Conservation (phyloP, 176 grass and related monocot species). For the Musa troglodytarum region DNA sequence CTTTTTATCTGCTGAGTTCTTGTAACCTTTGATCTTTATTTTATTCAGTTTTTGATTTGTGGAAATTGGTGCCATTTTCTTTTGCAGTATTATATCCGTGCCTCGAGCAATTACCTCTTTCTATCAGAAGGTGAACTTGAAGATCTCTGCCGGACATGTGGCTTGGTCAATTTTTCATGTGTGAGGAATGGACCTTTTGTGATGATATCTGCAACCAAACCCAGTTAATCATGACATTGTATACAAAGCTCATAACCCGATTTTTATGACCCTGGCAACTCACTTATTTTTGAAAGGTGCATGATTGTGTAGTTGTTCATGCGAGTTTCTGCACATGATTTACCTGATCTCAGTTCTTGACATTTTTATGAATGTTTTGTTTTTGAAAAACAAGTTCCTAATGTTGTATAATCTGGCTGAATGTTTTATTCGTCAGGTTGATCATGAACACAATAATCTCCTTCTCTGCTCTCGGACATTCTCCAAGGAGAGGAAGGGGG, state of each 20-base stretch:
- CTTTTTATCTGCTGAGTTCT: neutral
- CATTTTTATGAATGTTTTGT: too few relatives aligned
- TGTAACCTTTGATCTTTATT: neutral
- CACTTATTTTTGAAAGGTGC: too few relatives aligned
- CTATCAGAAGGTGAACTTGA: constrained; percentile 67
- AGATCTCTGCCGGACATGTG: constrained; percentile 78
- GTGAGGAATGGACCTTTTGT: constrained; percentile 63
- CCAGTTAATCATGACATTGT: constrained; percentile 1
- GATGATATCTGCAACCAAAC: constrained; percentile 81
- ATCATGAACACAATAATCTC: too few relatives aligned
- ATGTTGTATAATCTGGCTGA: too few relatives aligned
- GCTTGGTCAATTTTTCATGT: constrained; percentile 59
- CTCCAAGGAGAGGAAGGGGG: too few relatives aligned
- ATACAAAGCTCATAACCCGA: neutral
- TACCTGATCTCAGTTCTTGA: too few relatives aligned
- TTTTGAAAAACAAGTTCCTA: too few relatives aligned
- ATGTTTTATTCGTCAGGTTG: too few relatives aligned
- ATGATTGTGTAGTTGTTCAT: neutral
- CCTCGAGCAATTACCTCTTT: constrained; percentile 49
- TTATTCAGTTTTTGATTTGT: neutral
- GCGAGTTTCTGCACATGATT: neutral
- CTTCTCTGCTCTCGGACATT: too few relatives aligned
- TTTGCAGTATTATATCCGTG: constrained; percentile 52
- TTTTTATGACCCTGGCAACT: too few relatives aligned
- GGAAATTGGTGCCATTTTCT: constrained; percentile 3